Base-by-base conservation (phyloP, 2,329 filamentous ascomycete species). In the Claviceps citrina region DNA sequence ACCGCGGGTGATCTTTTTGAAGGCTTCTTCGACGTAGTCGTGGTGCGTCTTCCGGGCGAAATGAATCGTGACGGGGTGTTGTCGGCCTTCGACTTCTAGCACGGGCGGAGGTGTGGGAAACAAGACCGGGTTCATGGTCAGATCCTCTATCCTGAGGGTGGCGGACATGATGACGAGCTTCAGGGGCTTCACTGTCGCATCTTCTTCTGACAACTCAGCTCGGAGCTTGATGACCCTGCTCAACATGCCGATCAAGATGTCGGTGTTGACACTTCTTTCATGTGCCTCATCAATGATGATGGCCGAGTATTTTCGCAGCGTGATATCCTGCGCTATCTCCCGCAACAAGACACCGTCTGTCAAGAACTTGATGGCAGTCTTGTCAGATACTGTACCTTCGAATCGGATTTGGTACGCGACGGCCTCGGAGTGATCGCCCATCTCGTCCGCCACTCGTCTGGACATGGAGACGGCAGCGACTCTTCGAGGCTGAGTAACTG, bases 151-250 rank as follows among this genome's bases (percentile, higher is more conserved):
- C 43, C 86, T 73, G 26, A 98, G 67, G 2, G 91, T 98, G 32
- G 91, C 91, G 44, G 89, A 96, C 93, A 98, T 98, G 61, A 98
- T 93, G 44, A 98, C 76, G 7, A 98, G 70, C 61, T 96, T 98
- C 39, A 98, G 62, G 0, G 87, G 86, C 47, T 78, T 80, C 22
- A 82, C 63, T 1, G 73, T 72, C 0, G 78, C 64, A 44, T 91
- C 74, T 56, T 91, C 81, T 44, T 72, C 65, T 7, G 75, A 74
- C 62, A 95, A 71, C 30, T 84, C 75, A 39, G 80, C 73, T 43
- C 91, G 75, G 40, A 95, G 64, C 49, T 85, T 84, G 36, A 95
- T 84, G 26, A 96, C 86, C 53, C 89, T 77, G 54, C 87, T 95
- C 13, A 96, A 75, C 77, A 98, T 93, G 38, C 91, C 91, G 48